These are phyloP conservation scores for Cyphellophora attinorum DNA, from an alignment of 2,329 filamentous ascomycete species.

Conservation along the genomic window DNA sequence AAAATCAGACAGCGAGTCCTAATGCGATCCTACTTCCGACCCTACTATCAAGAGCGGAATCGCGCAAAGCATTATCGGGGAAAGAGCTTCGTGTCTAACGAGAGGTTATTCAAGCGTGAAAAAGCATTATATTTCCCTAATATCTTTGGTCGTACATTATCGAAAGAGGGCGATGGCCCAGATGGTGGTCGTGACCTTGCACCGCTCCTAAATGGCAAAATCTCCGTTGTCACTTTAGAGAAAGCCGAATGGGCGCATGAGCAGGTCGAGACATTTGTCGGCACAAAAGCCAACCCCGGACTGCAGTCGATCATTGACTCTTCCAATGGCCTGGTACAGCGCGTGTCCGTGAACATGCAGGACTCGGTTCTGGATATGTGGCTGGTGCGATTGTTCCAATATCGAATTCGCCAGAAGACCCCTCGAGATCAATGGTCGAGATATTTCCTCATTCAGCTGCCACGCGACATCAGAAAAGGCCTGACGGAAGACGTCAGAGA, in stretches of 20 bases:
- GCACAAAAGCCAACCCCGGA: constrained; percentile 56
- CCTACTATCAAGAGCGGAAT: constrained; percentile 93
- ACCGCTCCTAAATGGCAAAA: constrained; percentile 58
- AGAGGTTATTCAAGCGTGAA: constrained; percentile 72
- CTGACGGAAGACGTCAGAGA: constrained; percentile 48
- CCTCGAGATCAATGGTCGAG: constrained; percentile 42
- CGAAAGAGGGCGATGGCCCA: constrained; percentile 27
- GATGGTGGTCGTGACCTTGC: constrained; percentile 60
- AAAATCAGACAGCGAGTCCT: constrained; percentile 64
- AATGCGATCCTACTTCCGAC: constrained; percentile 69
- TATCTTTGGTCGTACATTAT: constrained; percentile 68
- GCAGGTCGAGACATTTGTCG: constrained; percentile 66
- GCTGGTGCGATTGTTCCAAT: constrained; percentile 47
- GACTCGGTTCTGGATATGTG: constrained; percentile 59
- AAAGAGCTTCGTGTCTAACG: constrained; percentile 83
- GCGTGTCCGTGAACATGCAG: constrained; percentile 81
- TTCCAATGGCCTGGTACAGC: constrained; percentile 50
- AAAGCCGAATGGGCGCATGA: constrained; percentile 76
- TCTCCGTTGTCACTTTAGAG: constrained; percentile 73
- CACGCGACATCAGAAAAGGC: constrained; percentile 30
- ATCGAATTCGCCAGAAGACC: constrained; percentile 37
- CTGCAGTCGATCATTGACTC: constrained; percentile 54
- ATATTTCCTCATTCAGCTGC: constrained; percentile 48
- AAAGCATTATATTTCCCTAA: constrained; percentile 90
- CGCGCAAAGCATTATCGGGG: constrained; percentile 75